These are phyloP conservation scores for Bipolaris gigantea DNA, from an alignment of 2,329 filamentous ascomycete species.

Conservation along the genomic window DNA sequence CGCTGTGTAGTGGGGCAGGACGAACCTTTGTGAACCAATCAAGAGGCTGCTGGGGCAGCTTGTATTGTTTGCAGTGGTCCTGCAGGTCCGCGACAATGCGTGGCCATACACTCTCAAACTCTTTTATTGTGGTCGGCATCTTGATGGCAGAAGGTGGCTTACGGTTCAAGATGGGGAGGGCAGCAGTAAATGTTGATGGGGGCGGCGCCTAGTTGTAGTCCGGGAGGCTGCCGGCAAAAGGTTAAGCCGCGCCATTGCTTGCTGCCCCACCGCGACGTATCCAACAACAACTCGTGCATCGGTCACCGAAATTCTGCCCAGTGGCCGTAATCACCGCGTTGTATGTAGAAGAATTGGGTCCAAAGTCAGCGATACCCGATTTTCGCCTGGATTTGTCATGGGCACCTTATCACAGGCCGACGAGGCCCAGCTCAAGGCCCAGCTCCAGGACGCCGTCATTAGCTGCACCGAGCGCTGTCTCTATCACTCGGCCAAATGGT, in stretches of 20 bases:
- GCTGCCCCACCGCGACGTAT: constrained; percentile 21
- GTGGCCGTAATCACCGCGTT: too few relatives aligned
- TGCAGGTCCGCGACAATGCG: constrained; percentile 81
- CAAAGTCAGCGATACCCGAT: neutral
- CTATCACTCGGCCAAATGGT: constrained; percentile 98
- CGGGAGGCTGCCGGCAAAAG: constrained; percentile 20
- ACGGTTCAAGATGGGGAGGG: constrained; percentile 7
- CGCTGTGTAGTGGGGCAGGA: neutral
- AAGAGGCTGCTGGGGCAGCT: constrained; percentile 76
- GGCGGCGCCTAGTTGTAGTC: constrained; percentile 7
- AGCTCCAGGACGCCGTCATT: constrained; percentile 81
- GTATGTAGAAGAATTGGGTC: neutral
- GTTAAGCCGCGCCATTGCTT: constrained; percentile 20
- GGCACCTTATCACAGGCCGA: constrained; percentile 46
- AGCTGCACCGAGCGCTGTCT: constrained; percentile 94
- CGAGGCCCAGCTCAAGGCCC: constrained; percentile 64
- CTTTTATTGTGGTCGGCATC: constrained; percentile 75
- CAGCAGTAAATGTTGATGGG: constrained; percentile 10
- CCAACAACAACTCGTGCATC: constrained; percentile 27
- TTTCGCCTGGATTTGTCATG: constrained; percentile 5
- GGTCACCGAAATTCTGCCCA: neutral
- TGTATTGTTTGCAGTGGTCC: constrained; percentile 77
- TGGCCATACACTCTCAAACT: constrained; percentile 90
- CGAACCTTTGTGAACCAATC: constrained; percentile 83
- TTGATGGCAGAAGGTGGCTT: constrained; percentile 2